Conservation (phyloP, 352 stramenopile genomes). For the Globisporangium recalcitrans region DNA sequence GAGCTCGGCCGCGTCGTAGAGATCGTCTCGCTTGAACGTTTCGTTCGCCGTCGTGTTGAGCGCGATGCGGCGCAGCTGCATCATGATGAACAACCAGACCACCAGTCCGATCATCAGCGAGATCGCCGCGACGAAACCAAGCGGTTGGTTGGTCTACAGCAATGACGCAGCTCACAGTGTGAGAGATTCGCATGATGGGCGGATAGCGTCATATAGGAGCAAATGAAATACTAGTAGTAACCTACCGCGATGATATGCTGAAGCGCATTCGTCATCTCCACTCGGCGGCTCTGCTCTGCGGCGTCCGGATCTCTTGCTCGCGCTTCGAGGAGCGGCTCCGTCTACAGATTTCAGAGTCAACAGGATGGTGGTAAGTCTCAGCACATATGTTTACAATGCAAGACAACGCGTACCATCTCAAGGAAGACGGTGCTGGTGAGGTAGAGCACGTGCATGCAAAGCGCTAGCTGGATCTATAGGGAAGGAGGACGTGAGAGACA, state of each 20-base stretch:
- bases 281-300: conserved; percentile 2
- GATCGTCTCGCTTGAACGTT: conserved; percentile 76
- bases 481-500: neutral
- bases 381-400: neutral
- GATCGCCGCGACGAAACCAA: conserved; percentile 67
- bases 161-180: neutral
- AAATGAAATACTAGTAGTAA: too few species aligned
- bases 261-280: conserved; percentile 32
- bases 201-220: neutral
- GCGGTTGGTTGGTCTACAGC: conserved; percentile 46
- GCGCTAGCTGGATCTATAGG: conserved; percentile 36
- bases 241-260: conserved; percentile 52
- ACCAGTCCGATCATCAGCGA: conserved; percentile 54
- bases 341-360: conserved; percentile 17
- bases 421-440: conserved; percentile 55
- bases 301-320: neutral
- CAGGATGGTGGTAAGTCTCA: neutral
- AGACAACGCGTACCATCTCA: conserved; percentile 25
- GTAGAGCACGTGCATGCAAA: conserved; percentile 47
- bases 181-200: neutral
- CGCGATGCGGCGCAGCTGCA: conserved; percentile 66
- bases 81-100: conserved; percentile 67
- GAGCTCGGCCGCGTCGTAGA: conserved; percentile 51
- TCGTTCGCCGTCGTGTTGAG: conserved; percentile 77
- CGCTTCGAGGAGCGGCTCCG: conserved; percentile 25